These are phyloP conservation scores for Tricholoma matsutake DNA, from an alignment of 768 basidiomycete genomes.

Conservation along the genomic window DNA sequence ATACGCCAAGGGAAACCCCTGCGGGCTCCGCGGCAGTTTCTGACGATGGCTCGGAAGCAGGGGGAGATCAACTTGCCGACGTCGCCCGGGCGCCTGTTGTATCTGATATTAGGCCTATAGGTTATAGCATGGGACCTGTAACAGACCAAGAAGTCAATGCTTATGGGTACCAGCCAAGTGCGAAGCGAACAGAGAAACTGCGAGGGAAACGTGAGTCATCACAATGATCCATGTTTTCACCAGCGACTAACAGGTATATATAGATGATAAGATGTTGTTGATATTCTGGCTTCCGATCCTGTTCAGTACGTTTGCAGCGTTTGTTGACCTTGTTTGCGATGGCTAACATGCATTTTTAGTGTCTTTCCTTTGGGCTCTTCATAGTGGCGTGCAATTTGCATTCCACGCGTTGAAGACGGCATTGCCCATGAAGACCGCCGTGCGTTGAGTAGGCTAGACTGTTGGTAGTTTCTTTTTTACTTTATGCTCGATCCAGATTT, in stretches of 20 bases:
- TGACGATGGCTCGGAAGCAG: slow-evolving; percentile 8
- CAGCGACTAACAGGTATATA: slow-evolving; percentile 11
- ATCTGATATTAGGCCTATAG: slow-evolving; percentile 37
- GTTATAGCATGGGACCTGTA: slow-evolving; percentile 47
- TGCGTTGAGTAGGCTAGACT: slow-evolving; percentile 24
- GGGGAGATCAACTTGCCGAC: slow-evolving; percentile 6
- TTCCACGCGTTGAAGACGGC: slow-evolving; percentile 47
- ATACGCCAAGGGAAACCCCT: slow-evolving; percentile 57
- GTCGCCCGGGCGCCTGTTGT: slow-evolving; percentile 19
- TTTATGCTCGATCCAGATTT: slow-evolving; percentile 1
- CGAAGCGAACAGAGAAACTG: slow-evolving; percentile 41
- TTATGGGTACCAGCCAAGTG: slow-evolving; percentile 59
- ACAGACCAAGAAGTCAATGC: slow-evolving; percentile 69
- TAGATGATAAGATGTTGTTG: slow-evolving; percentile 83
- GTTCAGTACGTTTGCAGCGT: slow-evolving; percentile 50
- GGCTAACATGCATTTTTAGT: slow-evolving; percentile 33
- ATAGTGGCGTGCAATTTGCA: slow-evolving; percentile 50
- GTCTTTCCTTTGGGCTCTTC: slow-evolving; percentile 59
- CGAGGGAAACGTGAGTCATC: slow-evolving; percentile 65
- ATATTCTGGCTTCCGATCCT: slow-evolving; percentile 87
- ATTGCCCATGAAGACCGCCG: slow-evolving; percentile 41
- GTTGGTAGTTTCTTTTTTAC: slow-evolving; percentile 8
- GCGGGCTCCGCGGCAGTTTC: slow-evolving; percentile 11
- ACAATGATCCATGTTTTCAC: background rate
- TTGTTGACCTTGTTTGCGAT: background rate